Percentiles rank a stretch among this genome's conserved stretches.
phyloP scores from a whole-genome alignment of 2,329 filamentous ascomycete genomes.

The Venturia pyrina region DNA sequence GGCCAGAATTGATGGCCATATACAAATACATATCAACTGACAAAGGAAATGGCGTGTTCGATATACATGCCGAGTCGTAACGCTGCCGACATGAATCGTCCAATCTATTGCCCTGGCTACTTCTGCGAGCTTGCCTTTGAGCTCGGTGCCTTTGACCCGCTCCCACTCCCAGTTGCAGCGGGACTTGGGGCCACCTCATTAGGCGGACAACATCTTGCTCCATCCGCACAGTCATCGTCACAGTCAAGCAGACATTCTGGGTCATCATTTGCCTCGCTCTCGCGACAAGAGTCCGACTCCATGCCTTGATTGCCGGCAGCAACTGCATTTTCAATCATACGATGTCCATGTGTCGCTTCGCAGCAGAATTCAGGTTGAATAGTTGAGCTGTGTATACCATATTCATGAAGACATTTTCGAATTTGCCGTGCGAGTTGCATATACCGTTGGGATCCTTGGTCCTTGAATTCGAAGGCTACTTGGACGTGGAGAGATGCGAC shows the following conservation, averaged over 20 bases:
- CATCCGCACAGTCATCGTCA: slow-evolving; percentile 32
- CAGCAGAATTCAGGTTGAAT: slow-evolving; percentile 81
- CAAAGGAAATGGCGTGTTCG: neutral
- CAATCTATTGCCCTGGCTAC: neutral
- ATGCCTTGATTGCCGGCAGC: neutral
- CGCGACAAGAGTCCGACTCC: slow-evolving; percentile 14
- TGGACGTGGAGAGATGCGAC: slow-evolving; percentile 91
- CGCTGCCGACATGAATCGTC: neutral
- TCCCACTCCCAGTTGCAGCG: neutral
- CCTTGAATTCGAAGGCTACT: slow-evolving; percentile 80
- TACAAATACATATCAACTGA: neutral
- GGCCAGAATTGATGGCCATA: neutral
- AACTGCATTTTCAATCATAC: slow-evolving; percentile 14
- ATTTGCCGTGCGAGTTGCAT: slow-evolving; percentile 82
- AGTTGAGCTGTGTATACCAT: slow-evolving; percentile 92
- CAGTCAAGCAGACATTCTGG: slow-evolving; percentile 33
- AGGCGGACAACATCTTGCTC: slow-evolving; percentile 32
- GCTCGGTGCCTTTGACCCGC: neutral
- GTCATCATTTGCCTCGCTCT: slow-evolving; percentile 3
- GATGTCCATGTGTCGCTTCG: slow-evolving; percentile 34
- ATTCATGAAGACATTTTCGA: slow-evolving; percentile 81
- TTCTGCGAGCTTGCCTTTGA: neutral
- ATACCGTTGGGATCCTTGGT: slow-evolving; percentile 66
- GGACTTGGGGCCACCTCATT: slow-evolving; percentile 4
- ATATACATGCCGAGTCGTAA: neutral